Base-by-base conservation (phyloP, 441 rosid genomes). In the Populus tomentosa region DNA sequence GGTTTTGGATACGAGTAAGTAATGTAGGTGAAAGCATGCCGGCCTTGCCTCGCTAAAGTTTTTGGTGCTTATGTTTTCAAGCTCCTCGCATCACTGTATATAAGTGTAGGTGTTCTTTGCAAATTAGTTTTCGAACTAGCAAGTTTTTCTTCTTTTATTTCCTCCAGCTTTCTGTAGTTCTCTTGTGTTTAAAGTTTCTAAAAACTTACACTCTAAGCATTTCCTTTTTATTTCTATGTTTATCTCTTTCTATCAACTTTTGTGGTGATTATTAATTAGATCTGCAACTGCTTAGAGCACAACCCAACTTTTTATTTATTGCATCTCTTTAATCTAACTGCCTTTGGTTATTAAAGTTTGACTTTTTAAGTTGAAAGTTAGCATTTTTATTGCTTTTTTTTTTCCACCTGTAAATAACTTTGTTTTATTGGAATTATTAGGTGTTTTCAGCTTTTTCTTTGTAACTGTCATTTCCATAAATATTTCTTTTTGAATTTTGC, bases 171-270 rank as follows among this genome's bases (percentile, higher is more conserved):
- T 24, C 23, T 23, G 7, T 38, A 30, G 61, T 85, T 83, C 79
- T 79, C 87, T 33, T 33, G 78, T 77, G 69, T 82, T 86, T 74
- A 26, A 89, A 85, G 90, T 69, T 66, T 79, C 61, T 81, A 71
- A 33, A 76, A 67, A 76, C 91, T 83, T 87, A 70, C 71, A 78
- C 79, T 87, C 80, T 73, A 87, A 86, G 89, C 72, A 65, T 80
- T 5, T 53, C 20, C 20, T 46, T 63, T 66, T 53, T 67, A 53
- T 38, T 61, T 72, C 56, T 21, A 20, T 46, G n/a, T 46, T n/a
- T 3, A 38, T 64, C 28, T 38, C 38, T 61, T 46, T 61, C 65
- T 11, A 21, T 21, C 26, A 36, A 18, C 10, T 26, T 76, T 40
- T 75, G 68, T 76, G 76, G 71, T 78, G 73, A 70, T 82, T 77